phyloP scores from a whole-genome alignment of 73 alveolate species.

The Loxodes magnus region DNA sequence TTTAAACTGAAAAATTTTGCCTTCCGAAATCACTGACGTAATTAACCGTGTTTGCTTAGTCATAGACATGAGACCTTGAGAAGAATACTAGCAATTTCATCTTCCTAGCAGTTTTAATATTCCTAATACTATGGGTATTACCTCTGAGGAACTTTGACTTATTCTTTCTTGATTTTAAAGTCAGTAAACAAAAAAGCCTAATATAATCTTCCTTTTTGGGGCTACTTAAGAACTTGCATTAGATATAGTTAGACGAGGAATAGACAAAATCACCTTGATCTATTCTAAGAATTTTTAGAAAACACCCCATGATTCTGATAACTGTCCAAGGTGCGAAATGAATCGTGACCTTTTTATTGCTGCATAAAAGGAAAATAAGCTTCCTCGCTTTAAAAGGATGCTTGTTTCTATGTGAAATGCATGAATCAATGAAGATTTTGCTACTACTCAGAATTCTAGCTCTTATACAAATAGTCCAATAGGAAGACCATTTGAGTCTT shows the following conservation, averaged over 20 bases:
- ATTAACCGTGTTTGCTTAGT: neutral
- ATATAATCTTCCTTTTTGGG: constrained; percentile 1
- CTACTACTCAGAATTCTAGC: too few relatives aligned
- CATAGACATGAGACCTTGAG: neutral
- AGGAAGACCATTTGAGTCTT: too few relatives aligned
- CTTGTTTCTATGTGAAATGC: constrained; percentile 4
- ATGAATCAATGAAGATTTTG: constrained; percentile 2
- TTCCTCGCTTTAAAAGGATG: neutral
- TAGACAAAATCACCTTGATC: constrained; percentile 6
- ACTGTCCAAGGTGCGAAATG: constrained; percentile 10
- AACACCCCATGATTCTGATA: constrained; percentile 1
- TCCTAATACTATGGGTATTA: constrained; percentile 2
- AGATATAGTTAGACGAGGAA: constrained; percentile 7
- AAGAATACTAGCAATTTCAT: neutral
- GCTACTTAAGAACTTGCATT: neutral
- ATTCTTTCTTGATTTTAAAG: constrained; percentile 10
- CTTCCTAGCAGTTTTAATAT: constrained; percentile 6
- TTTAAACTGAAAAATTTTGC: neutral
- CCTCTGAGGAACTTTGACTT: constrained; percentile 12
- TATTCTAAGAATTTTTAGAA: neutral
- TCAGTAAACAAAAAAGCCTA: neutral
- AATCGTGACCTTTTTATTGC: constrained; percentile 3
- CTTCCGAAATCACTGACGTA: neutral
- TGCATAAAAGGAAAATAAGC: neutral
- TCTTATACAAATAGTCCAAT: too few relatives aligned